Evolutionary conservation across 805 yeast genomes (phyloP).

Genomic region (Tetrapisispora pingtungensis): DNA sequence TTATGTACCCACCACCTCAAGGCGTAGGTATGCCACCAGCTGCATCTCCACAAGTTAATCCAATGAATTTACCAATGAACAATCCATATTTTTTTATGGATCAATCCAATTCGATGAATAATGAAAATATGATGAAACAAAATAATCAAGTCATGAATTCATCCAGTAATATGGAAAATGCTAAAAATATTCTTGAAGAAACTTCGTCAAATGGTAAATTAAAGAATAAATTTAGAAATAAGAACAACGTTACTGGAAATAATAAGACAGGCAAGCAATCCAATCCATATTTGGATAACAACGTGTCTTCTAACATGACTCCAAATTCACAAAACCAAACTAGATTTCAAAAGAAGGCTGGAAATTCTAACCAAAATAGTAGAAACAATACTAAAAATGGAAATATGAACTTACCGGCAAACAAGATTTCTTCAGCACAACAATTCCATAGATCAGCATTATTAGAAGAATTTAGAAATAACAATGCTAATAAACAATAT

Average conservation of each 20-base stretch:
- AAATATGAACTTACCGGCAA: conserved; percentile 10
- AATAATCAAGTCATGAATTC: conserved; percentile 2
- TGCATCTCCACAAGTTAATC: background rate
- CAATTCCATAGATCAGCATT: conserved; percentile 67
- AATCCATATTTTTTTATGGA: conserved; percentile 5
- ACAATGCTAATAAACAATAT: conserved; percentile 39
- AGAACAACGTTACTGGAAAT: conserved; percentile 1
- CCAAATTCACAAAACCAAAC: background rate
- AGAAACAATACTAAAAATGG: conserved; percentile 7
- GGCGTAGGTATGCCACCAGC: background rate
- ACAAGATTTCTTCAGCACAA: conserved; percentile 13
- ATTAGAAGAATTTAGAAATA: conserved; percentile 69
- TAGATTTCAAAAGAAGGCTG: background rate
- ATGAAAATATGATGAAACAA: conserved; percentile 2
- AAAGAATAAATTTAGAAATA: conserved; percentile 4
- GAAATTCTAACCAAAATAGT: background rate
- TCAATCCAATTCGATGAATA: conserved; percentile 3
- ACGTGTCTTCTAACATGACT: background rate
- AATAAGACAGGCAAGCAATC: conserved; percentile 9
- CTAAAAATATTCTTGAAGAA: conserved; percentile 5
- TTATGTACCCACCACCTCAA: background rate
- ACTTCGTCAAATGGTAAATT: conserved; percentile 1
- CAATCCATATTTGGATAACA: conserved; percentile 18
- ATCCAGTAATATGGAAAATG: conserved; percentile 1
- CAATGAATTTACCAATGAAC: conserved; percentile 2